Percentiles rank a stretch among this genome's conserved stretches.
Evolutionary conservation across 495 filamentous ascomycete genomes (phyloP).

Genomic region (Beverwykella pulmonaria): DNA sequence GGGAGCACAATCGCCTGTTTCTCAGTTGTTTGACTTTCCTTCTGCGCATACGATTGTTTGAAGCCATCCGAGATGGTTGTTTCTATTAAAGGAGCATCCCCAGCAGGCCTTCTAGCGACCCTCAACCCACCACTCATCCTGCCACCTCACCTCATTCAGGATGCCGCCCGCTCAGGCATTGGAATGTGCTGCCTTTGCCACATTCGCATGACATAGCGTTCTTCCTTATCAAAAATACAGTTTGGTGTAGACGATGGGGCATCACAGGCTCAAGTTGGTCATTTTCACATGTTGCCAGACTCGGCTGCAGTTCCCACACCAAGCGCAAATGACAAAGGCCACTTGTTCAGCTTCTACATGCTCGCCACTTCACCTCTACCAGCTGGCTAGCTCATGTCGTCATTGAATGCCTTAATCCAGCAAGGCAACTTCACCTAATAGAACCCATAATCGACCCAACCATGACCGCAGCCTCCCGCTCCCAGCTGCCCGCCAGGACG

Average conservation of each 20-base stretch:
- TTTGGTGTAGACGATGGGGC: too few species aligned
- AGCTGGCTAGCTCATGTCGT: not conserved
- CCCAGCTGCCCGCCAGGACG: constrained; percentile 64
- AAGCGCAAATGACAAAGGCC: too few species aligned
- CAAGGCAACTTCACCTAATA: constrained; percentile 32
- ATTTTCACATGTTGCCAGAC: not conserved
- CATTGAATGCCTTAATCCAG: constrained; percentile 1
- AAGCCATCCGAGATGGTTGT: constrained; percentile 14
- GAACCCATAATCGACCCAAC: constrained; percentile 69
- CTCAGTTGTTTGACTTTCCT: constrained; percentile 31
- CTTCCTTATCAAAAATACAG: too few species aligned
- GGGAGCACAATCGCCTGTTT: constrained; percentile 12
- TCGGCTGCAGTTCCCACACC: too few species aligned
- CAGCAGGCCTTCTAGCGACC: not conserved
- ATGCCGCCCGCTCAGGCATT: constrained; percentile 10
- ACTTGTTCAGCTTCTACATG: too few species aligned
- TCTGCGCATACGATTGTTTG: constrained; percentile 21
- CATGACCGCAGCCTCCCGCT: constrained; percentile 95
- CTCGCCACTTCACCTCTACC: too few species aligned
- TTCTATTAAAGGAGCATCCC: constrained; percentile 38
- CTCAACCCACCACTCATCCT: not conserved
- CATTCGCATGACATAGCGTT: too few species aligned
- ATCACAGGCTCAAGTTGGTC: not conserved
- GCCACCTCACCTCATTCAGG: not conserved
- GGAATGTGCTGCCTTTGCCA: not conserved